Percentiles rank a stretch among this genome's conserved stretches.
Evolutionary conservation across 176 grass and related monocot genomes (phyloP).

Genomic region (Juncus inflexus): DNA sequence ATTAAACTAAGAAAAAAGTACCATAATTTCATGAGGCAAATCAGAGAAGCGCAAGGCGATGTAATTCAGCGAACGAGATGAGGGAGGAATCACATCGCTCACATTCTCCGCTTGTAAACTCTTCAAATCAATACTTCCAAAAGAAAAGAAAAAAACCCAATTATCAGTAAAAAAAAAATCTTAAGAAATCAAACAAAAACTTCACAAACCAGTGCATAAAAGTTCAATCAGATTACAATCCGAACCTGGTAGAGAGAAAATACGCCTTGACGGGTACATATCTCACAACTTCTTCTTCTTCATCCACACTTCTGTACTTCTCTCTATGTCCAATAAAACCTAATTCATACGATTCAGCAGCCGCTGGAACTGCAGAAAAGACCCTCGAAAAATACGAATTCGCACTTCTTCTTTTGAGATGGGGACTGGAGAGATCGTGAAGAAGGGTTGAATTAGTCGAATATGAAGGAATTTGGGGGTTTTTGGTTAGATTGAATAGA

Average conservation of each 20-base stretch:
- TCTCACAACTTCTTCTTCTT: slow-evolving; percentile 38
- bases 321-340: slow-evolving; percentile 9
- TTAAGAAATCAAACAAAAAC: slow-evolving; percentile 13
- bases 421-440: not conserved
- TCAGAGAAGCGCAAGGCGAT: slow-evolving; percentile 73
- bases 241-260: slow-evolving; percentile 74
- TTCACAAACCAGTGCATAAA: slow-evolving; percentile 15
- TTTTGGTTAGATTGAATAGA: slow-evolving; percentile 12
- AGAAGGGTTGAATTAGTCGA: not conserved
- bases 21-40: slow-evolving; percentile 64
- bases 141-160: slow-evolving; percentile 16
- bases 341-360: slow-evolving; percentile 3
- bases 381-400: slow-evolving; percentile 14
- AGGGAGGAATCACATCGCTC: slow-evolving; percentile 55
- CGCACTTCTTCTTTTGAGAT: not conserved
- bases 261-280: slow-evolving; percentile 96
- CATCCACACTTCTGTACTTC: slow-evolving; percentile 28
- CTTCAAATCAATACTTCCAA: slow-evolving; percentile 88
- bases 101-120: slow-evolving; percentile 71
- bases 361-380: slow-evolving; percentile 8
- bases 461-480: slow-evolving; percentile 13
- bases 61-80: slow-evolving; percentile 70
- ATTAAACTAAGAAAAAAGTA: slow-evolving; percentile 27
- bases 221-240: not conserved
- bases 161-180: too few relatives aligned